Conservation (phyloP, 805 yeast species). For the Candida qinlingensis region DNA sequence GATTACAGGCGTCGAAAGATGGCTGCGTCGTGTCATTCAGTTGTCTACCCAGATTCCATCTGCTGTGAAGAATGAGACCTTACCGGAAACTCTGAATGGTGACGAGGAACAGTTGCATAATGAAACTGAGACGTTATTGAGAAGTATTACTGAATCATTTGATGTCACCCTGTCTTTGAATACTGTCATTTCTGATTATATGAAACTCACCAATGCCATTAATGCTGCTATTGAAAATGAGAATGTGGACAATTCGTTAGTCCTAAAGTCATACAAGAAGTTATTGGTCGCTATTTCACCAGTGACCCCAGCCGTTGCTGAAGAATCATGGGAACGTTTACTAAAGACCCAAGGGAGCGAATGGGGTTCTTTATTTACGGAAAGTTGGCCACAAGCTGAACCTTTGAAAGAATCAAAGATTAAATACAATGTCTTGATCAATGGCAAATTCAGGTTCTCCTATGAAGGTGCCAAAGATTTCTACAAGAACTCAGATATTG, state of each 20-base stretch:
- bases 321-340: conserved; percentile 70
- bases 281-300: conserved; percentile 68
- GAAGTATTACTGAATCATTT: conserved; percentile 54
- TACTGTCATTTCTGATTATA: conserved; percentile 82
- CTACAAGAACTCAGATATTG: conserved; percentile 31
- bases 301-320: conserved; percentile 74
- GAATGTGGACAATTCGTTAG: conserved; percentile 34
- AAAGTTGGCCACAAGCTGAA: conserved; percentile 61
- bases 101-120: conserved; percentile 56
- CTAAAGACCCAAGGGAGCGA: conserved; percentile 17
- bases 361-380: conserved; percentile 47
- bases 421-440: conserved; percentile 57
- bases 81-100: conserved; percentile 22
- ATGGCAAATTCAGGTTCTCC: conserved; percentile 62
- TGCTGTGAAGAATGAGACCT: neutral
- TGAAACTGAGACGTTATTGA: conserved; percentile 41
- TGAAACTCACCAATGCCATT: conserved; percentile 68
- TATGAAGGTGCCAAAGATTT: conserved; percentile 34
- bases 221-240: conserved; percentile 32
- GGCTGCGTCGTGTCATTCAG: conserved; percentile 60
- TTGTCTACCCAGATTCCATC: conserved; percentile 11
- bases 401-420: conserved; percentile 31
- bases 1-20: conserved; percentile 82
- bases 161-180: conserved; percentile 59
- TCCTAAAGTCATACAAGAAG: conserved; percentile 44